These are phyloP conservation scores for Colletotrichum australisinense DNA, from an alignment of 2,329 filamentous ascomycete species.

Conservation along the genomic window DNA sequence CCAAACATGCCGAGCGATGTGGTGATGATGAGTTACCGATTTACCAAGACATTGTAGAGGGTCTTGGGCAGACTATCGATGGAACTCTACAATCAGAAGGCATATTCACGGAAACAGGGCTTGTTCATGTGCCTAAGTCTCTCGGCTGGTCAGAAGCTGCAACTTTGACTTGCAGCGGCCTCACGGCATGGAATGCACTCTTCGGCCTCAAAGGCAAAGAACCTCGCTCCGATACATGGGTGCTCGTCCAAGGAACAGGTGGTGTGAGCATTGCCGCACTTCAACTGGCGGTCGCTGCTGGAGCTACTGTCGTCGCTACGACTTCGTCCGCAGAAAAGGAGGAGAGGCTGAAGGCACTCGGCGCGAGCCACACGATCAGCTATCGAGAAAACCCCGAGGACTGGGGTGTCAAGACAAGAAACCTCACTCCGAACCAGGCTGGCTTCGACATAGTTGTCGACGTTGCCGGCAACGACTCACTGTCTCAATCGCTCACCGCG, in stretches of 20 bases:
- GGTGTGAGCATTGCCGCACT: slow-evolving; percentile 51
- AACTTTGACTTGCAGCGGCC: slow-evolving; percentile 59
- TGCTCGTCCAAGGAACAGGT: slow-evolving; percentile 53
- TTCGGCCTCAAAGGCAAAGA: slow-evolving; percentile 56
- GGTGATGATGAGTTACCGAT: slow-evolving; percentile 29
- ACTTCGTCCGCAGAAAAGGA: slow-evolving; percentile 68
- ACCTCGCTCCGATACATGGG: slow-evolving; percentile 48
- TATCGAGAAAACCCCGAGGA: slow-evolving; percentile 64
- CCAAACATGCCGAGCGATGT: slow-evolving; percentile 21
- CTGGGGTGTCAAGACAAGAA: slow-evolving; percentile 70
- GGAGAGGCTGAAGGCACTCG: slow-evolving; percentile 62
- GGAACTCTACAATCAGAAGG: slow-evolving; percentile 69
- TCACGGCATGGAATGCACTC: slow-evolving; percentile 65
- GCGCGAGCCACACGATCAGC: slow-evolving; percentile 70
- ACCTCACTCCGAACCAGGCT: slow-evolving; percentile 53
- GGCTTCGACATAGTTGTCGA: slow-evolving; percentile 75
- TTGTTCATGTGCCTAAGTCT: slow-evolving; percentile 62
- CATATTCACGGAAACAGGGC: slow-evolving; percentile 66
- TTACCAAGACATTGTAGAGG: slow-evolving; percentile 35
- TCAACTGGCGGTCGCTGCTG: slow-evolving; percentile 59
- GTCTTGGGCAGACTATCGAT: slow-evolving; percentile 50
- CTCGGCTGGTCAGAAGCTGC: slow-evolving; percentile 51
- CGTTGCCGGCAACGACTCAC: slow-evolving; percentile 73
- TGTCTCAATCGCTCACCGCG: slow-evolving; percentile 65
- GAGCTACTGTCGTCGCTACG: slow-evolving; percentile 67